A percentile compares a stretch with the other conserved stretches of the same genome.
Evolutionary conservation across 1,284 basidiomycete species (phyloP).

Genomic region (Ganoderma boninense): DNA sequence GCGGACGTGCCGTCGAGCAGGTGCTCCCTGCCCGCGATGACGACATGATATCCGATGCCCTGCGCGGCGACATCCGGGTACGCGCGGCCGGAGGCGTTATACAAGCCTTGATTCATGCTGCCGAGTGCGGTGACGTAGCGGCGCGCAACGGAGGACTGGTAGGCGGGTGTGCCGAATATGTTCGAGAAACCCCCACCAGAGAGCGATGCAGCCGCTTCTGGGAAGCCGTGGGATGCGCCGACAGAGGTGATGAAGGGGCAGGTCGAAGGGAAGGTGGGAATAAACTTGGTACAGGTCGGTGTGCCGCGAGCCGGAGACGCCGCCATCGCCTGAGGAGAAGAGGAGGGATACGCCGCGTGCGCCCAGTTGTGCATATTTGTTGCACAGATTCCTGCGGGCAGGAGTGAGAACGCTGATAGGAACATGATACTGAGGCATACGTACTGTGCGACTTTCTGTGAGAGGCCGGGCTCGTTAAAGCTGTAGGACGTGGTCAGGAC

Average conservation of each 20-base stretch:
- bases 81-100: slow-evolving; percentile 41
- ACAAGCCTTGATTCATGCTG: slow-evolving; percentile 39
- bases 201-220: slow-evolving; percentile 59
- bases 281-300: slow-evolving; percentile 58
- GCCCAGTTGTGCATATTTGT: slow-evolving; percentile 69
- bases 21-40: slow-evolving; percentile 42
- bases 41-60: slow-evolving; percentile 40
- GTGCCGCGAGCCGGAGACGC: slow-evolving; percentile 67
- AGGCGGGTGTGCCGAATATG: slow-evolving; percentile 51
- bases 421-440: slow-evolving; percentile 46
- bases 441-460: slow-evolving; percentile 59
- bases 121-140: slow-evolving; percentile 44
- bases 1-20: slow-evolving; percentile 58
- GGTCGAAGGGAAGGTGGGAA: slow-evolving; percentile 72
- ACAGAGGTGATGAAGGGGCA: slow-evolving; percentile 69
- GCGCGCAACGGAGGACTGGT: slow-evolving; percentile 49
- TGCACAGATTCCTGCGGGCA: slow-evolving; percentile 52
- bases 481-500: slow-evolving; percentile 56
- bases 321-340: slow-evolving; percentile 72
- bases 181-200: slow-evolving; percentile 59
- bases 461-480: slow-evolving; percentile 35
- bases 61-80: slow-evolving; percentile 44
- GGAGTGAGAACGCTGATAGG: background rate
- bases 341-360: slow-evolving; percentile 67
- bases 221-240: slow-evolving; percentile 58